Percentiles rank a stretch among this genome's conserved stretches.
phyloP scores from a whole-genome alignment of 2,329 filamentous ascomycete genomes.

The Rutstroemia sp. region DNA sequence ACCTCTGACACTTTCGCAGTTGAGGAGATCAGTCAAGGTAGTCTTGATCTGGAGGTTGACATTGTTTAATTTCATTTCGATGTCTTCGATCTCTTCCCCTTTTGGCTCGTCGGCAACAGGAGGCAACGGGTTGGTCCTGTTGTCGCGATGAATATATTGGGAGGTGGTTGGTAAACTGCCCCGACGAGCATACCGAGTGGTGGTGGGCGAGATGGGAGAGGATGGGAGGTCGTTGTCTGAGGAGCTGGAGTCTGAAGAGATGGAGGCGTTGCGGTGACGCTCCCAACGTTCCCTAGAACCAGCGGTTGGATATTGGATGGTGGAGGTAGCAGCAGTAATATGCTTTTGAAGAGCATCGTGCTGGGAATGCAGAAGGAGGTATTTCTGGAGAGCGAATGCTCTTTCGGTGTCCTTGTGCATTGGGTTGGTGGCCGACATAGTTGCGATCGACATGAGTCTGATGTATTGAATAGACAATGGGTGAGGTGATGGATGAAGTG shows the following conservation, averaged over 20 bases:
- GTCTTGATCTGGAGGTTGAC: conserved; percentile 46
- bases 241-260: conserved; percentile 5
- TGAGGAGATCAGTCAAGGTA: conserved; percentile 46
- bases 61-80: conserved; percentile 34
- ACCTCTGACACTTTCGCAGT: conserved; percentile 41
- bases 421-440: conserved; percentile 10
- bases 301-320: conserved; percentile 6
- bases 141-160: not conserved
- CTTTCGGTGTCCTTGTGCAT: conserved; percentile 22
- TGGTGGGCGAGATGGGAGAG: conserved; percentile 8
- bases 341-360: conserved; percentile 30
- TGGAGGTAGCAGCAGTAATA: conserved; percentile 21
- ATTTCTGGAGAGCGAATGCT: conserved; percentile 31
- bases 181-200: not conserved
- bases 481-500: too few relatives aligned
- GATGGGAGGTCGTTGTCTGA: not conserved
- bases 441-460: too few relatives aligned
- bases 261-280: conserved; percentile 6
- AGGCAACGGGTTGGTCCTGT: conserved; percentile 21
- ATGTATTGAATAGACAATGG: too few relatives aligned
- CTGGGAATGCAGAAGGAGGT: conserved; percentile 30
- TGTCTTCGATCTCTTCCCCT: conserved; percentile 15
- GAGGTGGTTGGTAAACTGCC: not conserved
- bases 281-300: conserved; percentile 5
- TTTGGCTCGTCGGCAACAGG: conserved; percentile 19